These are phyloP conservation scores for Saturnispora silvae DNA, from an alignment of 805 yeast species.

Conservation along the genomic window DNA sequence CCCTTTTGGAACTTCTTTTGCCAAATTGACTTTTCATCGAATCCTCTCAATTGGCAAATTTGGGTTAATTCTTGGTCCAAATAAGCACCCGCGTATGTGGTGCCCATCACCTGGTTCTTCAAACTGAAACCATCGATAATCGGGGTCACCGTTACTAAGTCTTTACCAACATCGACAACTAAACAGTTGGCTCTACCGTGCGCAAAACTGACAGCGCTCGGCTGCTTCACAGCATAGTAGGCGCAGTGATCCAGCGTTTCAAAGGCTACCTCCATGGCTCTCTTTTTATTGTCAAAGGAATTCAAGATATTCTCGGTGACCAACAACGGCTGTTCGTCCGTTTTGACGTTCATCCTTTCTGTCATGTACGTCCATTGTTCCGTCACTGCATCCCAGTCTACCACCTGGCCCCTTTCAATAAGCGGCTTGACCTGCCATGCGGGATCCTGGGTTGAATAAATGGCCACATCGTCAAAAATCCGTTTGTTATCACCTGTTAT, in stretches of 20 bases:
- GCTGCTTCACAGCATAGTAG: slow-evolving; percentile 65
- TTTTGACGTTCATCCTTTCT: slow-evolving; percentile 40
- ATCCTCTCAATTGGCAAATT: slow-evolving; percentile 25
- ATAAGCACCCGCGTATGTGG: slow-evolving; percentile 65
- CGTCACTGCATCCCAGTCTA: slow-evolving; percentile 79
- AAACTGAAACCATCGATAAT: slow-evolving; percentile 74
- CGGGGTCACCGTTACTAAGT: slow-evolving; percentile 65
- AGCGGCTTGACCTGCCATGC: slow-evolving; percentile 46
- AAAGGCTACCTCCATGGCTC: slow-evolving; percentile 59
- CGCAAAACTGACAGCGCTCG: slow-evolving; percentile 84
- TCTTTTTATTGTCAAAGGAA: slow-evolving; percentile 50
- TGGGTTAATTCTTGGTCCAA: slow-evolving; percentile 44
- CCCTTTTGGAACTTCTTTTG: slow-evolving; percentile 37
- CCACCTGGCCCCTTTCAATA: slow-evolving; percentile 48
- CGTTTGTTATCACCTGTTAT: slow-evolving; percentile 10
- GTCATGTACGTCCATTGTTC: slow-evolving; percentile 64
- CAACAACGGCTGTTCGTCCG: slow-evolving; percentile 62
- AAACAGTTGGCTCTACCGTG: slow-evolving; percentile 81
- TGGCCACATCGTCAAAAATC: slow-evolving; percentile 23
- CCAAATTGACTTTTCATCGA: slow-evolving; percentile 36
- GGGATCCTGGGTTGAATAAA: slow-evolving; percentile 34
- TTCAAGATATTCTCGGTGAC: slow-evolving; percentile 88
- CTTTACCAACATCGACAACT: slow-evolving; percentile 81
- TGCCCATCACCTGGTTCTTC: slow-evolving; percentile 56
- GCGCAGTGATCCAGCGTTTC: slow-evolving; percentile 71